These are phyloP conservation scores for Penicillium waksmanii DNA, from an alignment of 495 filamentous ascomycete genomes.

Conservation along the genomic window DNA sequence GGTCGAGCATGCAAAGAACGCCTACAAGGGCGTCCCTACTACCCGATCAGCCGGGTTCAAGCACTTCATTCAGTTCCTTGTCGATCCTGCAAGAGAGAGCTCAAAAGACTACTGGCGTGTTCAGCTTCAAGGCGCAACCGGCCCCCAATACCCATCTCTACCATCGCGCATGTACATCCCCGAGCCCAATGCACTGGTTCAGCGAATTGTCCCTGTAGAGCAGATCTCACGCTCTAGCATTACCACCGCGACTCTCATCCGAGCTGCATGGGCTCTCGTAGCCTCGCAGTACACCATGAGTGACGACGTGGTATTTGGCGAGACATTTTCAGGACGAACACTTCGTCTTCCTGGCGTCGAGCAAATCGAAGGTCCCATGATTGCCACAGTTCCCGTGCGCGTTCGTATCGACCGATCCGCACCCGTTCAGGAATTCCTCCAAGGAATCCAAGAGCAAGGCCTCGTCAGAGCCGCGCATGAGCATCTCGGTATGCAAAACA, in stretches of 20 bases:
- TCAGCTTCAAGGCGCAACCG: constrained; percentile 43
- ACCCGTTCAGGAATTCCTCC: constrained; percentile 15
- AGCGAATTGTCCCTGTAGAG: constrained; percentile 43
- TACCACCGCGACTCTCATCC: constrained; percentile 55
- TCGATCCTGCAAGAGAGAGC: constrained; percentile 17
- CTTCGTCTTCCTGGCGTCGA: constrained; percentile 37
- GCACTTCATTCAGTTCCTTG: constrained; percentile 36
- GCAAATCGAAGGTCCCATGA: constrained; percentile 27
- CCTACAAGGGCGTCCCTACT: constrained; percentile 21
- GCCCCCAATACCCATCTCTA: constrained; percentile 52
- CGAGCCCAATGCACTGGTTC: constrained; percentile 47
- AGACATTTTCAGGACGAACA: constrained; percentile 47
- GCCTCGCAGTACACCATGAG: constrained; percentile 44
- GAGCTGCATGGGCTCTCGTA: constrained; percentile 56
- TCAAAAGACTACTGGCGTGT: constrained; percentile 38
- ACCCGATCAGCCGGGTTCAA: constrained; percentile 22
- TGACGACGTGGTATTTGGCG: constrained; percentile 53
- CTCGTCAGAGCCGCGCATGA: constrained; percentile 10
- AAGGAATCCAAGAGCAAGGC: constrained; percentile 10
- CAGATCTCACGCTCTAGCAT: constrained; percentile 32
- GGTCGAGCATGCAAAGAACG: constrained; percentile 46
- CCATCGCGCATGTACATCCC: constrained; percentile 52
- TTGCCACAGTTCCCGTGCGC: constrained; percentile 62
- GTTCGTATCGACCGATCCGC: constrained; percentile 28
- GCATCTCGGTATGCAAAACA: constrained; percentile 19